Evolutionary conservation across 2,329 filamentous ascomycete species (phyloP).

Genomic region (Gnomoniopsis smithogilvyi): DNA sequence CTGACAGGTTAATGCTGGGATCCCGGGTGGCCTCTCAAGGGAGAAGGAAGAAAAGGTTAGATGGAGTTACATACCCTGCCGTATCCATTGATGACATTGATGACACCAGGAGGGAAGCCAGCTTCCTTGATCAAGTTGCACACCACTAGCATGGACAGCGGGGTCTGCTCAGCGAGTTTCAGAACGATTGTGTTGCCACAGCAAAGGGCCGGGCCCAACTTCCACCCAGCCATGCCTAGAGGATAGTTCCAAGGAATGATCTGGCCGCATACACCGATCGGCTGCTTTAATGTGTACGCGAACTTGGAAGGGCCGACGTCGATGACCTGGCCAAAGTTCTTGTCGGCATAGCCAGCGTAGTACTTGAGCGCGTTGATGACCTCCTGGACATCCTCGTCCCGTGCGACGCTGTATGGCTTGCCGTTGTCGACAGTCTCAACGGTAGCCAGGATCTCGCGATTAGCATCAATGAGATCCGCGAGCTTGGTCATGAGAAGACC

Average conservation of each 20-base stretch:
- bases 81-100: constrained; percentile 70
- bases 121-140: constrained; percentile 66
- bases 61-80: constrained; percentile 41
- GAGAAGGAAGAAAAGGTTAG: too few species aligned
- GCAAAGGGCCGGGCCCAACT: constrained; percentile 67
- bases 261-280: constrained; percentile 71
- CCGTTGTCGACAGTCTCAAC: constrained; percentile 78
- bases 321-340: constrained; percentile 75
- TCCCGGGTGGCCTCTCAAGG: too few species aligned
- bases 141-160: constrained; percentile 59
- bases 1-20: neutral
- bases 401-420: constrained; percentile 66
- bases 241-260: constrained; percentile 86
- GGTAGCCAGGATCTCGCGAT: constrained; percentile 49
- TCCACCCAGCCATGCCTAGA: constrained; percentile 73
- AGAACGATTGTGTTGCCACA: constrained; percentile 62
- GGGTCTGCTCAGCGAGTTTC: constrained; percentile 64
- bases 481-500: constrained; percentile 68
- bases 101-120: constrained; percentile 71
- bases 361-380: constrained; percentile 57
- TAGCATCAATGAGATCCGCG: constrained; percentile 63
- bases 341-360: constrained; percentile 78
- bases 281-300: constrained; percentile 73
- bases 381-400: constrained; percentile 59
- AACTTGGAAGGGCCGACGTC: constrained; percentile 67